Evolutionary conservation across 257 asterid genomes (phyloP), one percentile per base, ranked within the genome.

Genomic region (Gentiana dahurica): DNA sequence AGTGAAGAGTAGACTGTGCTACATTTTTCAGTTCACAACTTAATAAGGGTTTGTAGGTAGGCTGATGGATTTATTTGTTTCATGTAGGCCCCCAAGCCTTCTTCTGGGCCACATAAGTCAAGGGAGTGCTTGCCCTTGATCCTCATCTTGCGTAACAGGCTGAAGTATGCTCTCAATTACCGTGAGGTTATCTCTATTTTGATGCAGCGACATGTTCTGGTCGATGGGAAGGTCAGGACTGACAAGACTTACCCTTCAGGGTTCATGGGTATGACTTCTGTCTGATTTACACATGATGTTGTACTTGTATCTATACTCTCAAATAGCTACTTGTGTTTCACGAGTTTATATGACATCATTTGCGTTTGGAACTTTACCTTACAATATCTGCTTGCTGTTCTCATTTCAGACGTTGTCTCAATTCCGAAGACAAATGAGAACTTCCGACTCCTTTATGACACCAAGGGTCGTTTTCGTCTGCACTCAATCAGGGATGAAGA

Each of bases 51-150:
- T 32, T 5, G 1, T 1, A 10, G 46, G 6, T 32, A 8, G 10
- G 41, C 11, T 43, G 39, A n/a, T 56, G 49, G 35, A 38, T 8
- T 56, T 3, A 0, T 24, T 4, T 36, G 33, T 63, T 57, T 2
- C 58, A 8, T 55, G 36, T 69, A 84, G 94, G 94, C 94, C 12
- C 90, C 91, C 37, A 85, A 85, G 60, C 94, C 87, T 34, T 81
- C 94, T n/a, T 85, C 94, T 41, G 94, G 91, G 37, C 94, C 91
- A 33, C 94, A 85, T 74, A 85, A 81, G 46, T 81, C 94, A 1
- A 81, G 94, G 77, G 94, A 85, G 63, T 81, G 91, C 64, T 68
- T 85, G 75, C 87, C 94, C 43, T 71, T 85, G 65, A 76, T 77
- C 53, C 85, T 85, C 11, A 81, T 81, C 46, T 47, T 85, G 68